Base-by-base conservation (phyloP, 495 filamentous ascomycete genomes). In the Neurospora sp. region DNA sequence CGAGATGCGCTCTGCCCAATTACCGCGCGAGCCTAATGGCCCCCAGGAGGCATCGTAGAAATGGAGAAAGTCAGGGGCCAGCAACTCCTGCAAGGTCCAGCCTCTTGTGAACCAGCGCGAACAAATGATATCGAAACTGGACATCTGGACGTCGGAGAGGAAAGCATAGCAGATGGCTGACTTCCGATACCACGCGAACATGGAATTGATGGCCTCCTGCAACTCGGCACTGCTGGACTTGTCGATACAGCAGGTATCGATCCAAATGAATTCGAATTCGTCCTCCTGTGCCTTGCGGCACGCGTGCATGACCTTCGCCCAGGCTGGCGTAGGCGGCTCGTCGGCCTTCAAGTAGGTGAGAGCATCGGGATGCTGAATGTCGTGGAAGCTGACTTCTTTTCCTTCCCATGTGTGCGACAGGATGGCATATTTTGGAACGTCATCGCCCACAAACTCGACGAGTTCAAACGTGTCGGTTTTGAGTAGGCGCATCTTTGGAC, bases 401-500 rank as follows among this genome's bases (percentile, higher is more conserved):
- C 76, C 68, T 69, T 71, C 78, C 80, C 80, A 82, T 16, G 72
- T 76, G 72, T 82, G 80, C n/a, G 80, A 81, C 37, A 82, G 70
- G 53, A 79, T 80, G 42, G 80, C 78, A 65, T 81, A 81, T 20
- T 12, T 41, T 12, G 70, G 45, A 1, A 20, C 0, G 0, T 16
- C 39, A 12, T 72, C 70, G 0, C 41, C 73, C 4, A 39, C 22
- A 68, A 74, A 72, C n/a, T 74, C 73, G 22, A 65, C 16, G 6
- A 74, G 41, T 14, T 59, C 35, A 31, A 72, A 71, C 31, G 41
- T 71, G 35, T 47, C 70, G n/a, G 73, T 74, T 1, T 61, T 61
- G 12, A 61, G 53, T 31, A 61, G 12, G 22, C 53, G 53, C 53
- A 61, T 61, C 6, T 61, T 61, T 1, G 53, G 22, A 7, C 22